Percentiles rank a stretch among this genome's conserved stretches.
Conservation (phyloP, 192 early-diverging fungal species). For the Backusella macrospora region DNA sequence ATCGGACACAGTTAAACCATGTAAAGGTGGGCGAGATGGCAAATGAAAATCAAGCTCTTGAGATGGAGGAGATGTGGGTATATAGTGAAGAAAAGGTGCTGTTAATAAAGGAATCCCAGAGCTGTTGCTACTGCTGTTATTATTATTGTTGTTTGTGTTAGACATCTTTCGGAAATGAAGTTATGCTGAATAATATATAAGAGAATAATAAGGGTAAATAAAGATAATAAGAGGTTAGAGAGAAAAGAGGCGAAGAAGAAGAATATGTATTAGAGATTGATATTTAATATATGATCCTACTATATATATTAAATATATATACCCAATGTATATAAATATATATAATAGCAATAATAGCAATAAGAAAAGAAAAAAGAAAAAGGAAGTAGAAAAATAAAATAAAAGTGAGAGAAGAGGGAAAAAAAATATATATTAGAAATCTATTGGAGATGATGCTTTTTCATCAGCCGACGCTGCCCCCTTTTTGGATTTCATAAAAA, state of each 20-base stretch:
- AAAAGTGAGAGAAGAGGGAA: no score
- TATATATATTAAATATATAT: not conserved
- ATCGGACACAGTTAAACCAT: slow-evolving; percentile 29
- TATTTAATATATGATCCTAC: no score
- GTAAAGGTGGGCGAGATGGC: slow-evolving; percentile 26
- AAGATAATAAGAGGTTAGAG: not conserved
- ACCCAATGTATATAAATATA: not conserved
- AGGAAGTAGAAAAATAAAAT: no score
- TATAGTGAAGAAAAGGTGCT: slow-evolving; percentile 21
- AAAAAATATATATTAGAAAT: no score
- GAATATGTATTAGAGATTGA: not conserved
- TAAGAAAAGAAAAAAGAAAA: no score
- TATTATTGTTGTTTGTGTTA: slow-evolving; percentile 11
- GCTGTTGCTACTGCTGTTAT: not conserved
- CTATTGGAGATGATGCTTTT: no score
- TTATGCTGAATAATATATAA: not conserved
- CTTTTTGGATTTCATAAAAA: no score
- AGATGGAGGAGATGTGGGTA: slow-evolving; percentile 24
- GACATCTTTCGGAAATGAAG: slow-evolving; percentile 5
- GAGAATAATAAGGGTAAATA: not conserved
- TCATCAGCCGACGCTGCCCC: no score
- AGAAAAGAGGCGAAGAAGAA: not conserved
- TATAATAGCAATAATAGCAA: not conserved
- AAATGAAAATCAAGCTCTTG: slow-evolving; percentile 31
- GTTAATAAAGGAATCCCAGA: slow-evolving; percentile 21